Conservation (phyloP, 805 yeast species). For the Tetrapisispora pingtungensis region DNA sequence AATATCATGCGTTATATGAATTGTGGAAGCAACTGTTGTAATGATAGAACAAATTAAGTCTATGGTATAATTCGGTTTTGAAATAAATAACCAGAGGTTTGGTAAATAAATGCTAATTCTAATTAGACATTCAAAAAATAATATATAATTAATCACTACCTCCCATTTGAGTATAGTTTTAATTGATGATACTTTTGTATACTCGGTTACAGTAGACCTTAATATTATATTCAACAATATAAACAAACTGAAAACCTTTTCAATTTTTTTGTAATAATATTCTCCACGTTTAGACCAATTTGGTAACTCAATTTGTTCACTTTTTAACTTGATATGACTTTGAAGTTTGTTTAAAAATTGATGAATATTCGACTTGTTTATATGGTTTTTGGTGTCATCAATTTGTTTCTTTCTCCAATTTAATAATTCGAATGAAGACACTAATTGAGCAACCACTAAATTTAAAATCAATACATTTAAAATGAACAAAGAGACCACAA, state of each 20-base stretch:
- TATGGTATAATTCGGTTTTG: neutral
- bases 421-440: neutral
- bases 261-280: neutral
- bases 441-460: neutral
- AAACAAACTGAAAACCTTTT: neutral
- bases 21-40: neutral
- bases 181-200: neutral
- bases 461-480: constrained; percentile 1
- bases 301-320: neutral
- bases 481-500: neutral
- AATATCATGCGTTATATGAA: neutral
- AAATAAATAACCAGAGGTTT: constrained; percentile 1
- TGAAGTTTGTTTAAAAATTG: neutral
- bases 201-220: neutral
- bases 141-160: neutral
- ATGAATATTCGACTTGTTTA: too few species aligned
- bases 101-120: neutral
- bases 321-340: neutral
- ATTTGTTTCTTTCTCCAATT: neutral
- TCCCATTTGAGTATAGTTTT: neutral
- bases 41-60: neutral
- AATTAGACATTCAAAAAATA: neutral
- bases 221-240: neutral
- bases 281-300: neutral
- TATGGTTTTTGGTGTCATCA: neutral